Evolutionary conservation across 2,329 filamentous ascomycete species (phyloP), one percentile per base, ranked within the genome.

Genomic region (Colletotrichum sublineola): DNA sequence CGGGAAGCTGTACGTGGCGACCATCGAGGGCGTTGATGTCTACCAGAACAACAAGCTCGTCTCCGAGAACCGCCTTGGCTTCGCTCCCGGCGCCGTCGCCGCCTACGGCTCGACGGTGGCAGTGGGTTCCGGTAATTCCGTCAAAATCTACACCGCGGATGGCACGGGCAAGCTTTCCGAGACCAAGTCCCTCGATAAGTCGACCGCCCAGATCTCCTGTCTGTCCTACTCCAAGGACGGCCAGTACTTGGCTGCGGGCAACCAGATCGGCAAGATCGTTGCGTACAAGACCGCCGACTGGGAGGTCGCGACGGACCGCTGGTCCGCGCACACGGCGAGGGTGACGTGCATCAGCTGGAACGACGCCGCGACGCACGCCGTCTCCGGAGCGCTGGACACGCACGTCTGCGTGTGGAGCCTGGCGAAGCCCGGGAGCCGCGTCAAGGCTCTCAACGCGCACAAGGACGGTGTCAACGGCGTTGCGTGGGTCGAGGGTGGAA

Each of bases 391-490:
- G 57, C 84, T 99, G 62, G 96, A 99, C 80, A 98, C 96, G 0
- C 95, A 97, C 78, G 89, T 99, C 29, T 95, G 94, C 80, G 91
- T 97, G 40, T 99, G 96, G 94, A 97, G 94, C 80, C 82, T 98
- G 68, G 87, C 85, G 50, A 93, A 94, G 79, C 96, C 96, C 0
- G 95, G 94, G 2, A 93, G 93, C 82, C 89, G 96, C 76, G 89
- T 97, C 76, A 96, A 96, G 85, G 92, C 91, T 18, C 84, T 91
- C 31, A 97, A 97, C 79, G 95, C 96, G 62, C 96, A 99, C 84
- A 98, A 98, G 84, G 96, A 98, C 79, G 96, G 96, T 12, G 95
- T 98, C 24, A 94, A 93, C 76, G 96, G 94, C 20, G 92, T 98
- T 20, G 88, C 88, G 15, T 99, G 96, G 95, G 87, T 94, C 18